Base-by-base conservation (phyloP, 2,329 filamentous ascomycete genomes). In the Domatiomyces catenatus region DNA sequence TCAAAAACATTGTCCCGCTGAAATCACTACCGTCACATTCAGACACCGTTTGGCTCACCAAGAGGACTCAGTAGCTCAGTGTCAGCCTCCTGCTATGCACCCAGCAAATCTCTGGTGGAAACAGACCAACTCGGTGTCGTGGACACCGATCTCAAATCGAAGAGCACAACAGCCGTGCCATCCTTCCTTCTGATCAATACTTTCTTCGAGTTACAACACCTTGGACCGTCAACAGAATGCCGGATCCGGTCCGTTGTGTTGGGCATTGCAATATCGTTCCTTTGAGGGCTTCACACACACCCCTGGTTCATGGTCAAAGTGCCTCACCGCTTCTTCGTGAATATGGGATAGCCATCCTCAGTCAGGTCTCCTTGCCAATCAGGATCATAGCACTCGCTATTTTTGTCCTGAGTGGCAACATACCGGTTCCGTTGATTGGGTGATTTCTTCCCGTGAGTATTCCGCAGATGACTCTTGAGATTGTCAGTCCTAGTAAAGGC, bases 401-500 rank as follows among this genome's bases (percentile, higher is more conserved):
- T 63, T 22, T 68, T 65, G 51, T 71, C 69, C 45, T 71, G 58
- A 5, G 69, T 71, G 8, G 69, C 68, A 4, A 71, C 69, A 50
- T 71, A 71, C 47, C 68, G 63, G 52, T 71, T 71, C 44, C 69
- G 67, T 7, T 68, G 67, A 44, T 67, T 68, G 26, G 53, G 52
- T 15, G 56, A 55, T 8, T 66, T 66, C 60, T 69, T 70, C 57
- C 68, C 70, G 59, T 71, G 69, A 47, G 68, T 71, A 58, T 69
- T 71, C 42, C 66, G 67, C 48, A 69, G 67, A 50, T 71, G 69
- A 8, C 66, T 68, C 47, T 70, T 71, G 46, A 71, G 65, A 53
- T 71, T 71, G 53, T 71, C 69, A 20, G 66, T 70, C 44, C 69
- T 61, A 2, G 66, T 68, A 54, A 71, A 71, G 2, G 63, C 63